Conservation (phyloP, 352 stramenopile species). For the Blastocystis sp. region DNA sequence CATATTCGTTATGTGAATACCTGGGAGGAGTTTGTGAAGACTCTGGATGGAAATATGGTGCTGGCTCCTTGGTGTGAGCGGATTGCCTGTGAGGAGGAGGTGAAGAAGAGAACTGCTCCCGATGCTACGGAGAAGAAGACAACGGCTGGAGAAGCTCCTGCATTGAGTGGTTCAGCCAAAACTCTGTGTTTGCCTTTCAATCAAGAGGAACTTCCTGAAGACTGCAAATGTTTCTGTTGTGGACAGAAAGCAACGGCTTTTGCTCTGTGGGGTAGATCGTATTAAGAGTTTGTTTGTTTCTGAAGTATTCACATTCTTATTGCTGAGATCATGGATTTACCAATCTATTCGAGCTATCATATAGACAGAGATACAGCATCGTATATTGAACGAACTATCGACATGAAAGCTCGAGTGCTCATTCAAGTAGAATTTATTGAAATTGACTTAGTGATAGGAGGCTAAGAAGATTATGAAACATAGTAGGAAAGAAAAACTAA, state of each 20-base stretch:
- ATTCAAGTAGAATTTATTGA: not conserved
- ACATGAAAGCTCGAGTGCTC: not conserved
- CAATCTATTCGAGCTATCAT: not conserved
- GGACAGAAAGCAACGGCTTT: conserved; percentile 87
- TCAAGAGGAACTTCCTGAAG: conserved; percentile 79
- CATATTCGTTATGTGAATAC: conserved; percentile 87
- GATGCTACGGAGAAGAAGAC: conserved; percentile 70
- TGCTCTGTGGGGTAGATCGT: conserved; percentile 81
- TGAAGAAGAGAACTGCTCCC: conserved; percentile 78
- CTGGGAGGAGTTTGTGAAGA: conserved; percentile 95
- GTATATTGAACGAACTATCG: not conserved
- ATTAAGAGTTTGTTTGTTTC: conserved; percentile 69
- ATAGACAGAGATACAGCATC: not conserved
- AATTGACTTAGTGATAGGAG: not conserved
- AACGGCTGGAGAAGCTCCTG: conserved; percentile 68
- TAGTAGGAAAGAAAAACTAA: conserved; percentile 9
- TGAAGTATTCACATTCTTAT: not conserved
- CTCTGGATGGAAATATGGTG: conserved; percentile 91
- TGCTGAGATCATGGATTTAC: not conserved
- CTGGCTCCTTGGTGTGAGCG: conserved; percentile 86
- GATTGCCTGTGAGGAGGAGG: conserved; percentile 81
- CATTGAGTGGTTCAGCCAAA: conserved; percentile 84
- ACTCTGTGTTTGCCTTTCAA: conserved; percentile 96
- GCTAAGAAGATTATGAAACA: conserved; percentile 31
- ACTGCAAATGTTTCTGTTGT: conserved; percentile 89